Percentiles rank a stretch among this genome's conserved stretches.
Conservation (phyloP, 2,329 filamentous ascomycete species). For the Colletotrichum lupini region DNA sequence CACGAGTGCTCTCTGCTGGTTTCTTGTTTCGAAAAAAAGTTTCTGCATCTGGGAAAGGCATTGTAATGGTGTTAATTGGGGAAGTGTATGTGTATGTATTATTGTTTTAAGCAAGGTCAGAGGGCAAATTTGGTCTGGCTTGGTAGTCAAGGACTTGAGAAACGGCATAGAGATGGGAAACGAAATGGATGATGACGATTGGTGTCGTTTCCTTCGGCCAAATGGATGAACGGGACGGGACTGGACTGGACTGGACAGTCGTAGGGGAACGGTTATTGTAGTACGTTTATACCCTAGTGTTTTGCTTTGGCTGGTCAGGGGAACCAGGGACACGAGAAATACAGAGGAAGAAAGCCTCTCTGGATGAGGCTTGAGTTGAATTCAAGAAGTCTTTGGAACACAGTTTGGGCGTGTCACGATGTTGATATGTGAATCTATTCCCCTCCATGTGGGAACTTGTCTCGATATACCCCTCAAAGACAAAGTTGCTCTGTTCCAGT, state of each 20-base stretch:
- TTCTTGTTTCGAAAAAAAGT: not conserved
- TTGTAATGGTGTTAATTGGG: slow-evolving; percentile 12
- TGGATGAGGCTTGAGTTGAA: not conserved
- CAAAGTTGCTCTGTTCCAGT: not conserved
- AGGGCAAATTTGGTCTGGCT: too few relatives aligned
- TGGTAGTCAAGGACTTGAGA: not conserved
- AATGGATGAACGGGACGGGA: not conserved
- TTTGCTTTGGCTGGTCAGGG: slow-evolving; percentile 19
- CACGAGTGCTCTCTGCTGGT: not conserved
- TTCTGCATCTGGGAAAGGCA: slow-evolving; percentile 5
- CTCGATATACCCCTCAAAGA: not conserved
- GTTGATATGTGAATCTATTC: not conserved
- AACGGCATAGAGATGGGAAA: not conserved
- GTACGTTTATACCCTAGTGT: slow-evolving; percentile 33
- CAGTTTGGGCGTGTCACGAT: too few relatives aligned
- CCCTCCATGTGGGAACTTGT: not conserved
- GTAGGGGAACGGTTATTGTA: slow-evolving; percentile 3
- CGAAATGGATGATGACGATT: not conserved
- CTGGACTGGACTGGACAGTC: too few relatives aligned
- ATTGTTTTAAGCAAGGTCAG: not conserved
- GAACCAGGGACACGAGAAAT: not conserved
- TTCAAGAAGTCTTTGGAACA: not conserved
- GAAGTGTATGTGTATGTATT: not conserved
- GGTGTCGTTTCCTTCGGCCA: not conserved
- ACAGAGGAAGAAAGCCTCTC: not conserved